These are phyloP conservation scores for Brassica hybrid DNA, from an alignment of 441 rosid genomes.

Conservation along the genomic window DNA sequence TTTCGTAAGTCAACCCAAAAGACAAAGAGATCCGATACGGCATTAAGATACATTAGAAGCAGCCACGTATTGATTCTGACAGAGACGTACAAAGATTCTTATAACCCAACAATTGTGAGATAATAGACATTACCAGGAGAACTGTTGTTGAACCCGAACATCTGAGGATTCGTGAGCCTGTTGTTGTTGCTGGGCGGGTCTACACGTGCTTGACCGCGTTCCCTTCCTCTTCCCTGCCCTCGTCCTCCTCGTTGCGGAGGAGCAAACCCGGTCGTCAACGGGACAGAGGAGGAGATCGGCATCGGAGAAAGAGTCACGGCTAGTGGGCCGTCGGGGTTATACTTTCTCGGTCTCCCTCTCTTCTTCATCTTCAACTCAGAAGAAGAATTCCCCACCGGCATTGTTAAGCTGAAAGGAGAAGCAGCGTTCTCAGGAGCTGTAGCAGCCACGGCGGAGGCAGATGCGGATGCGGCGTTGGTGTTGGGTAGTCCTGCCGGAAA, in stretches of 20 bases:
- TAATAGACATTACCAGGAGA: slow-evolving; percentile 28
- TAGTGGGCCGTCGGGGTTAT: slow-evolving; percentile 57
- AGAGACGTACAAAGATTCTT: slow-evolving; percentile 12
- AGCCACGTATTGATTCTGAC: slow-evolving; percentile 6
- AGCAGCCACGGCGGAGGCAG: neutral
- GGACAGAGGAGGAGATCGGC: slow-evolving; percentile 77
- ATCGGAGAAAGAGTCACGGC: slow-evolving; percentile 61
- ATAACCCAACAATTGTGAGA: neutral
- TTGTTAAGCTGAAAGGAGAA: slow-evolving; percentile 41
- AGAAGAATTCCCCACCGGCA: slow-evolving; percentile 39
- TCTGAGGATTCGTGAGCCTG: slow-evolving; percentile 59
- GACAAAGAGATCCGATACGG: slow-evolving; percentile 34
- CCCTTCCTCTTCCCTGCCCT: slow-evolving; percentile 28
- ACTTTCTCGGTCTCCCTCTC: slow-evolving; percentile 77
- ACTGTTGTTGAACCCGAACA: slow-evolving; percentile 49
- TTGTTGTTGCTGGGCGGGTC: slow-evolving; percentile 22
- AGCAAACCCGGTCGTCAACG: slow-evolving; percentile 58
- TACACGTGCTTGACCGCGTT: slow-evolving; percentile 27
- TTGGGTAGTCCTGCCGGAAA: too few relatives aligned
- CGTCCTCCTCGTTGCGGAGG: too few relatives aligned
- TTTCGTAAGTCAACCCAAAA: slow-evolving; percentile 28
- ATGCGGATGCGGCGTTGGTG: neutral
- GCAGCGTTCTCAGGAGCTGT: slow-evolving; percentile 31
- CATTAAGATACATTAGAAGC: too few relatives aligned
- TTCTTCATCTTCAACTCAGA: slow-evolving; percentile 54